A percentile compares a stretch with the other conserved stretches of the same genome.
phyloP scores from a whole-genome alignment of 2,329 filamentous ascomycete species.

The Cladosporium cucumerinum region DNA sequence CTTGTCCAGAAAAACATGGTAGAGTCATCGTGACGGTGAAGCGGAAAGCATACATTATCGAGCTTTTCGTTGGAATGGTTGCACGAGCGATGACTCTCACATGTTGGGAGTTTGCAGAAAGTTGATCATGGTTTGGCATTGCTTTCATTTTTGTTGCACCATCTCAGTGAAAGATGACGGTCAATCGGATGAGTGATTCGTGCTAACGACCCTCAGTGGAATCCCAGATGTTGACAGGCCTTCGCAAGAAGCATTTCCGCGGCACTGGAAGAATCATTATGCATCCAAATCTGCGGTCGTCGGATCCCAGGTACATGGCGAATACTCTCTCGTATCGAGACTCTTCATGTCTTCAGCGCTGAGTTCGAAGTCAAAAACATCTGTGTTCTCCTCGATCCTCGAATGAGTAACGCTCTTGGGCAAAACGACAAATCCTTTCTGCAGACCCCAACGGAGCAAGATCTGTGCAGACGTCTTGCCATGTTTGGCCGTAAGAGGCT shows the following conservation, averaged over 20 bases:
- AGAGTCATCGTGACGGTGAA: background rate
- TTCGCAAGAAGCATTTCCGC: background rate
- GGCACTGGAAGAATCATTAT: background rate
- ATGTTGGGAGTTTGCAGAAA: background rate
- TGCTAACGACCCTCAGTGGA: background rate
- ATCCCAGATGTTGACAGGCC: background rate
- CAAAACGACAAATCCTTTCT: slow-evolving; percentile 60
- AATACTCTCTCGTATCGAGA: slow-evolving; percentile 54
- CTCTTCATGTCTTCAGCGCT: slow-evolving; percentile 56
- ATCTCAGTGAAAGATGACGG: background rate
- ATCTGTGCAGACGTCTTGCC: slow-evolving; percentile 58
- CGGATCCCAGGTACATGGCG: slow-evolving; percentile 59
- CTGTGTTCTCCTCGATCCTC: slow-evolving; percentile 59
- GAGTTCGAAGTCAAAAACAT: slow-evolving; percentile 60
- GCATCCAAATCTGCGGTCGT: slow-evolving; percentile 34
- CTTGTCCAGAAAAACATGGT: background rate
- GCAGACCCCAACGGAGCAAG: slow-evolving; percentile 59
- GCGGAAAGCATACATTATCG: background rate
- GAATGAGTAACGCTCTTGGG: slow-evolving; percentile 60
- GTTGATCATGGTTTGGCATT: background rate
- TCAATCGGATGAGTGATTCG: background rate
- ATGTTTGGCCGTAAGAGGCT: slow-evolving; percentile 53
- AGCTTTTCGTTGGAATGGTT: background rate
- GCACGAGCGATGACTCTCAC: background rate
- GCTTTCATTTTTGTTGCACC: background rate